Evolutionary conservation across 2,329 filamentous ascomycete species (phyloP), one percentile per base, ranked within the genome.

Genomic region (Cercospora berteroae): DNA sequence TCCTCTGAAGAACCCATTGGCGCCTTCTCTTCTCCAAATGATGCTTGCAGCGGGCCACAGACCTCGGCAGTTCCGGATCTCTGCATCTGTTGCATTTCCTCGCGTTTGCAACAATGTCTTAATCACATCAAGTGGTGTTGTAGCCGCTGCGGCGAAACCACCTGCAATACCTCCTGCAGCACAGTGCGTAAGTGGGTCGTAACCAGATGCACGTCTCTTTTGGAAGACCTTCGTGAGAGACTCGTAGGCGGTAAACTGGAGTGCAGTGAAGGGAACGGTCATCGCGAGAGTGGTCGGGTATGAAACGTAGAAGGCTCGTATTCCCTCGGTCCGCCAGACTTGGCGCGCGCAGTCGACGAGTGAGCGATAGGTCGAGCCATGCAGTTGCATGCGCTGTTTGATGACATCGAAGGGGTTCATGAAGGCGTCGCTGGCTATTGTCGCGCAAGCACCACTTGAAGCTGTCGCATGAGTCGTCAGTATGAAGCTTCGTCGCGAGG

Each of bases 361-460:
- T 23, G 91, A 93, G 75, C 89, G 90, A 82, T 98, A 97, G 72
- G 89, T 89, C n/a, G 94, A 98, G 76, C 95, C 91, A 79, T 97
- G 92, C 67, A 99, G 91, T 81, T 99, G 95, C 95, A 99, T 99
- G 75, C 95, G 92, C 81, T 99, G 95, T 83, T 99, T 99, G 84
- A 99, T 97, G 69, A 99, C 95, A 82, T 99, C 95, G 79, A 99
- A 99, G 23, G 95, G 95, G 78, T 98, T 99, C 95, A 99, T 99
- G 72, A 99, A 88, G 64, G 95, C 95, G 83, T 99, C 95, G 79
- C 94, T 97, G 39, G 94, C 92, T 79, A 98, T 97, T 7, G 95
- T 98, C 71, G 95, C 95, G 74, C 92, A 92, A 68, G 95, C 94
- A 81, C 95, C 95, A 78, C 93, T 97, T 70, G 93, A 90, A 69